Percentiles rank a stretch among this genome's conserved stretches.
These are phyloP conservation scores for Chamaecyparis obtusa DNA, from an alignment of 75 land plant genomes.

Conservation along the genomic window DNA sequence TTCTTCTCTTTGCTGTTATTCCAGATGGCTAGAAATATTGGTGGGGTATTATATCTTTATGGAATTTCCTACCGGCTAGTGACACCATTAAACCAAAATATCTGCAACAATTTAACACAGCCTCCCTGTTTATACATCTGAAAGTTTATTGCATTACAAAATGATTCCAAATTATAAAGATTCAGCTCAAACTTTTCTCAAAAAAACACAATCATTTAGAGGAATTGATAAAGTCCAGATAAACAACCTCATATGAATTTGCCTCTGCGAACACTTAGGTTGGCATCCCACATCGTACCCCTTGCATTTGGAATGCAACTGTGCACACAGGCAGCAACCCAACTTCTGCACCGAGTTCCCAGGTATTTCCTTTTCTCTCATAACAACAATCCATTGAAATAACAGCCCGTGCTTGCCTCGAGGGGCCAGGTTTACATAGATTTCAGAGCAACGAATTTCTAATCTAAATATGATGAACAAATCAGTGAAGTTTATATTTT, in stretches of 20 bases:
- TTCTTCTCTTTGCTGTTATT: not conserved
- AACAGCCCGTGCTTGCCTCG: not conserved
- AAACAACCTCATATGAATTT: not conserved
- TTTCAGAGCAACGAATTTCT: not conserved
- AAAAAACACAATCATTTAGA: not conserved
- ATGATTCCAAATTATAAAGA: not conserved
- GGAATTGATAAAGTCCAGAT: not conserved
- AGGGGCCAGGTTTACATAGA: not conserved
- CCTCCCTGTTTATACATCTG: not conserved
- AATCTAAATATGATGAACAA: not conserved
- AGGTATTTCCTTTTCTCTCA: not conserved
- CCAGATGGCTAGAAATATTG: not conserved
- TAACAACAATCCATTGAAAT: not conserved
- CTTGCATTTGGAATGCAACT: not conserved
- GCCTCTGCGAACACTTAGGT: too few relatives aligned
- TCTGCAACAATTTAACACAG: too few relatives aligned
- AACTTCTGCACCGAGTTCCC: not conserved
- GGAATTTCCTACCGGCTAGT: not conserved
- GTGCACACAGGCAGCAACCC: not conserved
- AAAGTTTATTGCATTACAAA: not conserved
- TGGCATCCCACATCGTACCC: not conserved
- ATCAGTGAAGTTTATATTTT: not conserved
- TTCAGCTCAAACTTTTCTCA: not conserved
- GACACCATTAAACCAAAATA: not conserved
- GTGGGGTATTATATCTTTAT: not conserved